A percentile compares a stretch with the other conserved stretches of the same genome.
Conservation (phyloP, 345 rosid species). For the Gossypium mustelinum region DNA sequence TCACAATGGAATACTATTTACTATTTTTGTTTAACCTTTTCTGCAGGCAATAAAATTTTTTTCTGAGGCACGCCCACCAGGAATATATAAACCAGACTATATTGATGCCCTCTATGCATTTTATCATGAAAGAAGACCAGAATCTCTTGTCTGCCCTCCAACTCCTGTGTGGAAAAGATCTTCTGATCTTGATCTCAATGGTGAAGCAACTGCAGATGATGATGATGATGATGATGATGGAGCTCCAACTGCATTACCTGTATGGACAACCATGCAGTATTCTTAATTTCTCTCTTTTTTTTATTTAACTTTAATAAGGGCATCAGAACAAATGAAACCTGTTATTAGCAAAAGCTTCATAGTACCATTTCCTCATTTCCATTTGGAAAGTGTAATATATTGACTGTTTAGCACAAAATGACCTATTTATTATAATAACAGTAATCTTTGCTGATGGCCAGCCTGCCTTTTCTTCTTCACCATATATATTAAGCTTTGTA, state of each 20-base stretch:
- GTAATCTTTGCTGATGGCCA: not conserved
- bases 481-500: not conserved
- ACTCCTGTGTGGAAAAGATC: constrained; percentile 98
- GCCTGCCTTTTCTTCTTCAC: not conserved
- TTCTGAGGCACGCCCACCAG: constrained; percentile 94
- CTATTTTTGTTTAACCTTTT: constrained; percentile 16
- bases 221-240: constrained; percentile 51
- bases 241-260: constrained; percentile 39
- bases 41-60: constrained; percentile 50
- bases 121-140: constrained; percentile 93
- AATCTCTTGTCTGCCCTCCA: constrained; percentile 57
- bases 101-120: constrained; percentile 70
- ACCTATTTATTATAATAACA: not conserved
- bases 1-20: not conserved
- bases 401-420: not conserved
- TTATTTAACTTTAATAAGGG: not conserved
- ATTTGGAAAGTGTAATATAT: not conserved
- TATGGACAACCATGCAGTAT: constrained; percentile 28
- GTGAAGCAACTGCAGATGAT: constrained; percentile 78
- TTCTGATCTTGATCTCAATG: constrained; percentile 90
- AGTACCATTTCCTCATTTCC: not conserved
- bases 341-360: not conserved
- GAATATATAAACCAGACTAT: constrained; percentile 91
- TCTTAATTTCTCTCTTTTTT: constrained; percentile 13
- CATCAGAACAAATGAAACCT: not conserved